Conservation (phyloP, 306 rosid genomes). For the Crataegus laevigata region DNA sequence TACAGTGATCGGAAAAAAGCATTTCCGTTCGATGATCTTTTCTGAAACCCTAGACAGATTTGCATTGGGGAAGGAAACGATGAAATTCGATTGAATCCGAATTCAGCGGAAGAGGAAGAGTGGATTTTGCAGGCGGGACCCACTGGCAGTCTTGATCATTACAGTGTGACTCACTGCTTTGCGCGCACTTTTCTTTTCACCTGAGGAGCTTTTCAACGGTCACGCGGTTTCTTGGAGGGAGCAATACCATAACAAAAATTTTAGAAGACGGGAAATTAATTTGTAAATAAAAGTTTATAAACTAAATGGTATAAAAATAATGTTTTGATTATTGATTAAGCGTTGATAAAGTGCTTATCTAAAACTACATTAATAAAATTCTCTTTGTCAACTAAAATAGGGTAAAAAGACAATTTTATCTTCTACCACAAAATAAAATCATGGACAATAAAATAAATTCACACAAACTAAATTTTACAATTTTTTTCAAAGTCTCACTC, state of each 20-base stretch:
- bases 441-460: too few species aligned
- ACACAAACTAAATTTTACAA: too few species aligned
- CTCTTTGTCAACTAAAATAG: too few species aligned
- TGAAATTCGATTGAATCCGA: neutral
- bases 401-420: too few species aligned
- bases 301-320: fast-evolving
- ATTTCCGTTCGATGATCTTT: neutral
- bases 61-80: neutral
- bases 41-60: neutral
- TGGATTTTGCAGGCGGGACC: neutral
- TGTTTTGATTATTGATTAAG: fast-evolving
- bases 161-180: neutral
- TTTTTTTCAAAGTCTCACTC: too few species aligned
- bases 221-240: neutral
- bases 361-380: too few species aligned
- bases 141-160: neutral
- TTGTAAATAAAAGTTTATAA: too few species aligned
- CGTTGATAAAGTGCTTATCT: fast-evolving
- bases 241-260: too few species aligned
- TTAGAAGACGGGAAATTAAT: too few species aligned
- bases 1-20: neutral
- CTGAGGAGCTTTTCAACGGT: neutral
- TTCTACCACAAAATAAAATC: too few species aligned
- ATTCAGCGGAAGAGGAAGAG: neutral
- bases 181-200: neutral